A percentile compares a stretch with the other conserved stretches of the same genome.
phyloP scores from a whole-genome alignment of 495 filamentous ascomycete genomes.

The Hypoxylon fuscum region DNA sequence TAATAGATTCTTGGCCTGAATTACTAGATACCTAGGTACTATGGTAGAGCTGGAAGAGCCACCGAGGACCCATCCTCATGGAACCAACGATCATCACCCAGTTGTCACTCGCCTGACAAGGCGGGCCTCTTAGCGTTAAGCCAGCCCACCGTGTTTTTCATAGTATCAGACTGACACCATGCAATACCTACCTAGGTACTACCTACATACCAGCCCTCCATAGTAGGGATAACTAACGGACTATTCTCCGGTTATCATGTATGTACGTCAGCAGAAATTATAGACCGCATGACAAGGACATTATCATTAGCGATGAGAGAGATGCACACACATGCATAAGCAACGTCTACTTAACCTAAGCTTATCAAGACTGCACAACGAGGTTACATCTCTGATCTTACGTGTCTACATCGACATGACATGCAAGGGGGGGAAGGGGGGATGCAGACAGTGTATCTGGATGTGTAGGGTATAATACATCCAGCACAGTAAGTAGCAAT shows the following conservation, averaged over 20 bases:
- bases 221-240: constrained; percentile 28
- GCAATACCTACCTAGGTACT: no score
- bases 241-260: constrained; percentile 37
- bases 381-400: constrained; percentile 28
- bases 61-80: constrained; percentile 27
- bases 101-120: constrained; percentile 27
- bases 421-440: constrained; percentile 1
- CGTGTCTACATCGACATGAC: neutral
- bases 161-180: constrained; percentile 16
- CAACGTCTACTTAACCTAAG: constrained; percentile 1
- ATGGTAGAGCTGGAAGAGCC: constrained; percentile 12
- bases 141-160: neutral
- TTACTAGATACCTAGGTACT: neutral
- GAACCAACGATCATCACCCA: constrained; percentile 33
- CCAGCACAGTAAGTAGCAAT: constrained; percentile 9
- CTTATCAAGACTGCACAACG: neutral
- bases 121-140: constrained; percentile 36
- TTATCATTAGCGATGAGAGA: constrained; percentile 10
- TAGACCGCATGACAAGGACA: constrained; percentile 21
- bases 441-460: neutral
- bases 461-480: neutral
- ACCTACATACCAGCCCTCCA: no score
- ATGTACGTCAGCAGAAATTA: constrained; percentile 32
- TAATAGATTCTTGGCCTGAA: constrained; percentile 10
- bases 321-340: constrained; percentile 10